Evolutionary conservation across 2,329 filamentous ascomycete species (phyloP).

Genomic region (Lasiodiplodia sp.): DNA sequence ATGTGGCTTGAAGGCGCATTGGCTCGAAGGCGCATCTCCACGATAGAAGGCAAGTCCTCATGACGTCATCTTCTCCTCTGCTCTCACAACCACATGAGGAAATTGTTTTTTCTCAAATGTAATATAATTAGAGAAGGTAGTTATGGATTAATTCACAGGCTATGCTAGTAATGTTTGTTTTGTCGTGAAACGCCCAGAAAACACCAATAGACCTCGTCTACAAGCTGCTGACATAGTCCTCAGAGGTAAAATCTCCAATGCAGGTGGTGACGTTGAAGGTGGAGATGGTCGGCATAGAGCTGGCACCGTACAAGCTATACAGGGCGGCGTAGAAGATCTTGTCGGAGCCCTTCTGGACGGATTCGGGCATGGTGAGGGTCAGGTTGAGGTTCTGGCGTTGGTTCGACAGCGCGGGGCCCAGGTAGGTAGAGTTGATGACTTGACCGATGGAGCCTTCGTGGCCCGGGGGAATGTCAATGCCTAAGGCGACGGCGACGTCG

Average conservation of each 20-base stretch:
- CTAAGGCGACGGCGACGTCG: constrained; percentile 56
- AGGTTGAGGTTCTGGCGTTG: constrained; percentile 38
- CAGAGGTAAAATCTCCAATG: constrained; percentile 7
- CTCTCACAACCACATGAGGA: too few relatives aligned
- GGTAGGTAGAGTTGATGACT: constrained; percentile 43
- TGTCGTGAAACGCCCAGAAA: too few relatives aligned
- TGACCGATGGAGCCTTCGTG: constrained; percentile 42
- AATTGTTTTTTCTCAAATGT: too few relatives aligned
- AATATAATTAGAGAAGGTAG: too few relatives aligned
- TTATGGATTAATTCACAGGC: too few relatives aligned
- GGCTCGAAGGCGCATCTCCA: too few relatives aligned
- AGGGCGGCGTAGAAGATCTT: constrained; percentile 36
- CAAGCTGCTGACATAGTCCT: constrained; percentile 18
- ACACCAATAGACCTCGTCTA: not conserved
- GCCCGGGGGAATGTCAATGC: constrained; percentile 40
- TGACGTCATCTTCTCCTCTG: too few relatives aligned
- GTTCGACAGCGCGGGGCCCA: constrained; percentile 47
- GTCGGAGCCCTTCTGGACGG: constrained; percentile 31
- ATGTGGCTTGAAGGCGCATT: too few relatives aligned
- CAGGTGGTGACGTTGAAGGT: constrained; percentile 27
- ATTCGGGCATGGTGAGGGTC: constrained; percentile 33
- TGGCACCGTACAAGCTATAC: constrained; percentile 40
- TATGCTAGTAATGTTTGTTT: too few relatives aligned
- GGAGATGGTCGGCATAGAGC: constrained; percentile 28
- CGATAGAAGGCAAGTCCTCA: too few relatives aligned